Evolutionary conservation across 306 rosid genomes (phyloP).

Genomic region (Hippophae rhamnoides): DNA sequence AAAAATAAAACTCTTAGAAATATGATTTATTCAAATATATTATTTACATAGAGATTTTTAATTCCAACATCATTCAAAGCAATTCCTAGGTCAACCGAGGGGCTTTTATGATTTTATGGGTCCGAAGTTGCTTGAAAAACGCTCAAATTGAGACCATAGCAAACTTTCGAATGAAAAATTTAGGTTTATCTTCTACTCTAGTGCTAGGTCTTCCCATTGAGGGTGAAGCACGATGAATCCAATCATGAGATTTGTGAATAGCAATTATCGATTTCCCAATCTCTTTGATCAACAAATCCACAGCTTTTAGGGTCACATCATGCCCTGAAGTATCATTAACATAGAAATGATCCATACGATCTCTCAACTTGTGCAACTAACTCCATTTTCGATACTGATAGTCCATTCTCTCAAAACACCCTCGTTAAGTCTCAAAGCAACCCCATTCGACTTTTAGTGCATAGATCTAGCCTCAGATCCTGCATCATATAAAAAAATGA

Average conservation of each 20-base stretch:
- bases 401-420: constrained; percentile 57
- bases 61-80: not conserved
- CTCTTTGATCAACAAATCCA: constrained; percentile 43
- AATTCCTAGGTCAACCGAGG: not conserved
- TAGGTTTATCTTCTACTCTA: constrained; percentile 24
- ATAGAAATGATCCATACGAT: constrained; percentile 62
- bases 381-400: constrained; percentile 58
- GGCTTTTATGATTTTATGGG: constrained; percentile 28
- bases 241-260: constrained; percentile 35
- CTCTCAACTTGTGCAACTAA: constrained; percentile 36
- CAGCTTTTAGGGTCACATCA: constrained; percentile 34
- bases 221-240: constrained; percentile 20
- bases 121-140: constrained; percentile 50
- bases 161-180: constrained; percentile 51
- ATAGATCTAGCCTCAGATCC: constrained; percentile 62
- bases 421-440: constrained; percentile 51
- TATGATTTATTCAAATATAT: not conserved
- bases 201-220: constrained; percentile 1
- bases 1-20: no score
- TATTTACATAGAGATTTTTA: not conserved
- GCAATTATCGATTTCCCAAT: constrained; percentile 49
- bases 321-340: constrained; percentile 50
- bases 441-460: constrained; percentile 48
- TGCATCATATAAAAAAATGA: constrained; percentile 7
- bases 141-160: constrained; percentile 68